Percentiles rank a stretch among this genome's conserved stretches.
Conservation (phyloP, 2,329 filamentous ascomycete genomes). For the Fusarium floridanum region DNA sequence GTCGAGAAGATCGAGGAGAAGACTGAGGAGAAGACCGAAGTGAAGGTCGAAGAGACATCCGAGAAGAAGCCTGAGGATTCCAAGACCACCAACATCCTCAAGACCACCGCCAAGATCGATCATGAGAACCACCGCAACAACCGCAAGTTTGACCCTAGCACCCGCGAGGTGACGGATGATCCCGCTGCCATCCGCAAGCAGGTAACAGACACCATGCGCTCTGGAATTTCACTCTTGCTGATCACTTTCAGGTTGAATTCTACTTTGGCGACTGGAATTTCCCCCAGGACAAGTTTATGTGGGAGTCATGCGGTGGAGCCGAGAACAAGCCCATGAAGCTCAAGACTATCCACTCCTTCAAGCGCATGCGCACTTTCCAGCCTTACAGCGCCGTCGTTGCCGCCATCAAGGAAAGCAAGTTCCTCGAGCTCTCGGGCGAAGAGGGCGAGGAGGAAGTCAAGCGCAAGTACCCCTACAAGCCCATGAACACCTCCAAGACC, state of each 20-base stretch:
- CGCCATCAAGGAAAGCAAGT: constrained; percentile 82
- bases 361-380: constrained; percentile 96
- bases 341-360: constrained; percentile 85
- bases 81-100: constrained; percentile 53
- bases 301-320: constrained; percentile 80
- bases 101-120: constrained; percentile 59
- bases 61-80: constrained; percentile 42
- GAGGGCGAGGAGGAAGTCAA: constrained; percentile 79
- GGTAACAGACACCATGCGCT: constrained; percentile 58
- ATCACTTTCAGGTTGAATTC: constrained; percentile 80
- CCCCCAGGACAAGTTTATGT: constrained; percentile 88
- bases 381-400: constrained; percentile 86
- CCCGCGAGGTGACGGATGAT: constrained; percentile 79
- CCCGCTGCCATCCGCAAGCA: constrained; percentile 86
- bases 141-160: constrained; percentile 78
- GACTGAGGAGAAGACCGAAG: constrained; percentile 41
- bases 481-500: constrained; percentile 69
- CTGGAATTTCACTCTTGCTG: not conserved
- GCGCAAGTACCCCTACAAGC: constrained; percentile 80
- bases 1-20: constrained; percentile 42
- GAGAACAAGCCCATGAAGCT: constrained; percentile 86
- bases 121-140: constrained; percentile 64
- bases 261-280: constrained; percentile 96
- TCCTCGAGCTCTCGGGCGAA: constrained; percentile 80
- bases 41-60: constrained; percentile 42